A percentile compares a stretch with the other conserved stretches of the same genome.
phyloP scores from a whole-genome alignment of 2,329 filamentous ascomycete genomes.

The Verticillium longisporum region DNA sequence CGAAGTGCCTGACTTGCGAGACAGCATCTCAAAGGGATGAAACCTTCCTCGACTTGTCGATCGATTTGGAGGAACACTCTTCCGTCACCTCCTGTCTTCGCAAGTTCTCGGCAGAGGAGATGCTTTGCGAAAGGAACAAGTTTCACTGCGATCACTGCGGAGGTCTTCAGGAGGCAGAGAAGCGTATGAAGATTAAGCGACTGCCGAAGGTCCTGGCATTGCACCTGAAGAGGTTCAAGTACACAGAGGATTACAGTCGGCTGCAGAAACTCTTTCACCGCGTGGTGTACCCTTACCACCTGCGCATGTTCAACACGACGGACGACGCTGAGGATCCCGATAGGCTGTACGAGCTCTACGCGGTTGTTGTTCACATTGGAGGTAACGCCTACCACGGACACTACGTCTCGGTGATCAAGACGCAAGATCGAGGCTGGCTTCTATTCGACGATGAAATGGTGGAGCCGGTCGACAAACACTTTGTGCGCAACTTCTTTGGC shows the following conservation, averaged over 20 bases:
- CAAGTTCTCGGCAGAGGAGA: slow-evolving; percentile 96
- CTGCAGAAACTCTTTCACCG: slow-evolving; percentile 95
- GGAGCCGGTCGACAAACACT: slow-evolving; percentile 93
- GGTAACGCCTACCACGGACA: slow-evolving; percentile 96
- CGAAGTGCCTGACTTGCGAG: slow-evolving; percentile 92
- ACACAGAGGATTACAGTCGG: slow-evolving; percentile 89
- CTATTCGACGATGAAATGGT: slow-evolving; percentile 98
- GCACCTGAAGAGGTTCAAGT: slow-evolving; percentile 96
- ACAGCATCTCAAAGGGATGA: slow-evolving; percentile 93
- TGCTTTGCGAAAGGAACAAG: slow-evolving; percentile 97
- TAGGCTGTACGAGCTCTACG: slow-evolving; percentile 91
- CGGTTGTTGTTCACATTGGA: slow-evolving; percentile 94
- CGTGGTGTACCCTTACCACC: slow-evolving; percentile 93
- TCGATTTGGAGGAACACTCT: slow-evolving; percentile 90
- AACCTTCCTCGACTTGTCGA: slow-evolving; percentile 90
- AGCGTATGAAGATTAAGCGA: slow-evolving; percentile 98
- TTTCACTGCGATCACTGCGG: slow-evolving; percentile 98
- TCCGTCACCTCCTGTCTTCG: slow-evolving; percentile 92
- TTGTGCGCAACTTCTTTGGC: slow-evolving; percentile 94
- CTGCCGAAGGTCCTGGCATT: slow-evolving; percentile 86
- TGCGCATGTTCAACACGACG: slow-evolving; percentile 95
- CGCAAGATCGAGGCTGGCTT: slow-evolving; percentile 89
- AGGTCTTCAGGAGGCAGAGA: slow-evolving; percentile 93
- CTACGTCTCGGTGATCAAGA: slow-evolving; percentile 97
- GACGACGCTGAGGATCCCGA: slow-evolving; percentile 93